These are phyloP conservation scores for Tolypocladium guangdongense DNA, from an alignment of 2,329 filamentous ascomycete species.

Conservation along the genomic window DNA sequence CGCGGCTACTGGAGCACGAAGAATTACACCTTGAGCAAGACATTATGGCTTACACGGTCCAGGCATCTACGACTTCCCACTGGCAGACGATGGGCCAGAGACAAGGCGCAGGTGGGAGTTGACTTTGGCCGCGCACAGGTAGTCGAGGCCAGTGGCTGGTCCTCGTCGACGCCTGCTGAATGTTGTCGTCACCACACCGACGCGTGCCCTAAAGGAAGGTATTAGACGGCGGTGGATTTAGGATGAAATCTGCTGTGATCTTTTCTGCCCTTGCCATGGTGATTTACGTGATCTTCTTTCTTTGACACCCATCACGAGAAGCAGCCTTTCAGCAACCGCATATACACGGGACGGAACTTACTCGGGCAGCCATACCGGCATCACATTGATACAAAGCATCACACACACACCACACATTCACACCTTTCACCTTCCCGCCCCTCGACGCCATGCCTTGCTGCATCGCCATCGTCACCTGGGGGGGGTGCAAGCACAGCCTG, in stretches of 20 bases:
- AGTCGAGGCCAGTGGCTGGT: neutral
- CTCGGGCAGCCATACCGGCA: neutral
- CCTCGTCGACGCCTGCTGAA: neutral
- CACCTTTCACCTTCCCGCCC: too few species aligned
- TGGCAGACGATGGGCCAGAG: neutral
- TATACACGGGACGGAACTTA: neutral
- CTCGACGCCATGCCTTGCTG: conserved; percentile 16
- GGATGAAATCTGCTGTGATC: too few species aligned
- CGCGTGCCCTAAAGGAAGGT: neutral
- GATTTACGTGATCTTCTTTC: too few species aligned
- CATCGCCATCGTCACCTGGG: conserved; percentile 14
- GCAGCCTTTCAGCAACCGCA: neutral
- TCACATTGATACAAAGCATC: neutral
- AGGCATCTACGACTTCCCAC: neutral
- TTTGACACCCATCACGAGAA: neutral
- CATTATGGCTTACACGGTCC: too few species aligned
- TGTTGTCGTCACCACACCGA: neutral
- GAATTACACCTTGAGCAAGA: neutral
- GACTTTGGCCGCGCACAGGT: neutral
- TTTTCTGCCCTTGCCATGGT: too few species aligned
- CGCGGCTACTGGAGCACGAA: neutral
- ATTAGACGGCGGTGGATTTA: neutral
- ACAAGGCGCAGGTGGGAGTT: neutral
- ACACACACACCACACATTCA: neutral
- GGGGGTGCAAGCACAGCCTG: conserved; percentile 13